These are phyloP conservation scores for Saccharomycopsis hybrid DNA, from an alignment of 1,139 yeast genomes.

Conservation along the genomic window DNA sequence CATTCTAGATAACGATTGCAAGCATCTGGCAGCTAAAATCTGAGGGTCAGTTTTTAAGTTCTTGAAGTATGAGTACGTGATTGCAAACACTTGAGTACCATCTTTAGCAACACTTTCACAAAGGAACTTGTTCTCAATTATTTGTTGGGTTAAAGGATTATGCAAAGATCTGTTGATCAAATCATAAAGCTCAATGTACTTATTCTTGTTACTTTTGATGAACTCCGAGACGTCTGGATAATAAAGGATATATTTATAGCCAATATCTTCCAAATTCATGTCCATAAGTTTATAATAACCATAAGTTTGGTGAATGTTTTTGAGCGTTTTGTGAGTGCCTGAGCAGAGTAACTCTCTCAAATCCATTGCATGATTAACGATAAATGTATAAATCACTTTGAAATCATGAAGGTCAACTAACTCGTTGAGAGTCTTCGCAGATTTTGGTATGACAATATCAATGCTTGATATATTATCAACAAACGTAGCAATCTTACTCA, in stretches of 20 bases:
- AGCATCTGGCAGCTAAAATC: conserved; percentile 50
- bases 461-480: not conserved
- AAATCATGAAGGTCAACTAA: conserved; percentile 4
- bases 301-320: not conserved
- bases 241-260: conserved; percentile 39
- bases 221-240: conserved; percentile 51
- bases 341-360: not conserved
- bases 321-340: not conserved
- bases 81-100: conserved; percentile 65
- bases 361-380: conserved; percentile 8
- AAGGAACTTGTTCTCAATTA: conserved; percentile 42
- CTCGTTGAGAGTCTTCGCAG: not conserved
- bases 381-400: conserved; percentile 12
- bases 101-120: conserved; percentile 65
- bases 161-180: conserved; percentile 65
- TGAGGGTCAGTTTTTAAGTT: conserved; percentile 45
- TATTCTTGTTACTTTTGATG: conserved; percentile 40
- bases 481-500: conserved; percentile 3
- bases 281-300: not conserved
- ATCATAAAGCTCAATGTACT: conserved; percentile 53
- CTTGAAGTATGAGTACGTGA: conserved; percentile 43
- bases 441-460: not conserved
- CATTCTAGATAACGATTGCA: conserved; percentile 66
- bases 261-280: conserved; percentile 28
- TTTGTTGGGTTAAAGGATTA: conserved; percentile 36